Conservation (phyloP, 345 rosid species). For the Lepidium africanum region DNA sequence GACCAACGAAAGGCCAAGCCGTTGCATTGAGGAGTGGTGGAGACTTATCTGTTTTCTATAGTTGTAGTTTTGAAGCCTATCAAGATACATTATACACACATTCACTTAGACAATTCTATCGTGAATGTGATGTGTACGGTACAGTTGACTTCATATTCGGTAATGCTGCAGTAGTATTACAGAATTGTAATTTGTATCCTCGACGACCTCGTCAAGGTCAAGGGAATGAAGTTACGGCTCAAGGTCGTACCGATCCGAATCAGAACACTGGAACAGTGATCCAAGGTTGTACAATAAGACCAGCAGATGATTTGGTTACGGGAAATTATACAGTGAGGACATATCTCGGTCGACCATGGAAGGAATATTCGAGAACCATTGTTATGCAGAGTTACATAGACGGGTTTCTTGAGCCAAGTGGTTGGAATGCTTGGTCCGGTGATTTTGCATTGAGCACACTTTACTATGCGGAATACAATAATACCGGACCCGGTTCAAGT, state of each 20-base stretch:
- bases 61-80: conserved; percentile 80
- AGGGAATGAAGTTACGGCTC: conserved; percentile 75
- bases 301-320: conserved; percentile 59
- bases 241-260: conserved; percentile 74
- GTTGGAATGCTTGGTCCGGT: conserved; percentile 69
- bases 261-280: conserved; percentile 84
- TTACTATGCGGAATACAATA: conserved; percentile 70
- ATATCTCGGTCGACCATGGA: conserved; percentile 90
- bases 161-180: conserved; percentile 78
- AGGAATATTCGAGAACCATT: conserved; percentile 71
- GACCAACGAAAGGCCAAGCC: conserved; percentile 73
- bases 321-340: conserved; percentile 38
- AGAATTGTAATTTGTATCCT: conserved; percentile 67
- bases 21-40: conserved; percentile 75
- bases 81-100: conserved; percentile 83
- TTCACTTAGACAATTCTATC: conserved; percentile 74
- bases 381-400: conserved; percentile 53
- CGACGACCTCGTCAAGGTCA: conserved; percentile 70
- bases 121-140: conserved; percentile 85
- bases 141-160: conserved; percentile 95
- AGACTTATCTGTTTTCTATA: conserved; percentile 67
- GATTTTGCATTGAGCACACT: conserved; percentile 60
- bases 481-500: conserved; percentile 64
- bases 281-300: conserved; percentile 48
- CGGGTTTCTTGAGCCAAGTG: conserved; percentile 47